Percentiles rank a stretch among this genome's conserved stretches.
These are phyloP conservation scores for Hyphodiscus hymeniophilus DNA, from an alignment of 495 filamentous ascomycete genomes.

Conservation along the genomic window DNA sequence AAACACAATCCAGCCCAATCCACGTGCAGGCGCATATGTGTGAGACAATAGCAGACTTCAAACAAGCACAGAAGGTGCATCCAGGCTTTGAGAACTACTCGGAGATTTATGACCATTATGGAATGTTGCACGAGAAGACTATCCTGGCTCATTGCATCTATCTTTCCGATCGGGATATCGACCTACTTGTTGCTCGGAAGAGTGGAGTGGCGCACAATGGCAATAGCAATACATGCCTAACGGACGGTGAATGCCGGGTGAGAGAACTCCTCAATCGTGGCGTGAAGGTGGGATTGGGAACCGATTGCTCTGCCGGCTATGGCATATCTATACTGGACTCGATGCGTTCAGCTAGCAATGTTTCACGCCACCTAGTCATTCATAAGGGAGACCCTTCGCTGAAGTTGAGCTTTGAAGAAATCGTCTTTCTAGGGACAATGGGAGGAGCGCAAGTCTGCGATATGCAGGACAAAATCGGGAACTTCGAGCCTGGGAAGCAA, in stretches of 20 bases:
- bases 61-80: conserved; percentile 41
- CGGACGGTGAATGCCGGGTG: conserved; percentile 51
- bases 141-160: conserved; percentile 60
- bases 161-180: conserved; percentile 46
- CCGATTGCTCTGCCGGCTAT: conserved; percentile 60
- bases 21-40: conserved; percentile 61
- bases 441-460: conserved; percentile 55
- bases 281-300: conserved; percentile 59
- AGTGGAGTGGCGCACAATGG: conserved; percentile 60
- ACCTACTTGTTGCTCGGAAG: conserved; percentile 32
- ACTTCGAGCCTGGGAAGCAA: conserved; percentile 51
- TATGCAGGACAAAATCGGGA: conserved; percentile 46
- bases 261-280: conserved; percentile 46
- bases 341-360: conserved; percentile 53
- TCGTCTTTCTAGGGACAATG: conserved; percentile 54
- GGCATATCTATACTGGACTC: conserved; percentile 49
- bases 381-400: conserved; percentile 38
- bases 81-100: conserved; percentile 44
- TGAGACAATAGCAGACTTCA: conserved; percentile 48
- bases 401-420: conserved; percentile 41
- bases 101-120: conserved; percentile 45
- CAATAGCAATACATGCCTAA: conserved; percentile 53
- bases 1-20: conserved; percentile 45
- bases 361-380: conserved; percentile 45
- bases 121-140: conserved; percentile 43